Evolutionary conservation across 352 stramenopile species (phyloP), one percentile per base, ranked within the genome.

Genomic region (Phytophthora brassicae): DNA sequence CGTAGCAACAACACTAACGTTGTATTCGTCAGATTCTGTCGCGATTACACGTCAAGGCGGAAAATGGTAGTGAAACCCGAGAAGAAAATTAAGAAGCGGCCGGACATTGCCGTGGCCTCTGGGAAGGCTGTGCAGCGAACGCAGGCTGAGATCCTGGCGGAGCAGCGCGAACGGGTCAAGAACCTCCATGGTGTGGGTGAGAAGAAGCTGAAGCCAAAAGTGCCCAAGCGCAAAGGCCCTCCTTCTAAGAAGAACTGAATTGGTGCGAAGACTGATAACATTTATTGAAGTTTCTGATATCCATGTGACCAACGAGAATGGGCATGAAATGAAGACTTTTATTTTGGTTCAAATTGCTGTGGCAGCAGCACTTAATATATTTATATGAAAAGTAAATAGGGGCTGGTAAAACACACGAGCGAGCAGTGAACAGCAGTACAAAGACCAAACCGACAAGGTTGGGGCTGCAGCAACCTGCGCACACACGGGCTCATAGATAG

Each of bases 351-450:
- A 53, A 73, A 59, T 60, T 74, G 66, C 66, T 60, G 53, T 51
- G 28, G 24, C 22, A 64, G 54, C 60, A 70, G 49, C 54, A 65
- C 35, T 70, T 70, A 70, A 64, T 74, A 88, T 90, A 88, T 88
- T 88, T 88, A 90, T 88, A 80, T 77, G 76, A 75, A 83, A 72
- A 84, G 79, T 88, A 88, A 90, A 90, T 90, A 90, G 75, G 80
- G 75, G 75, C 68, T 74, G 61, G 70, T 73, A 66, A 72, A 72
- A 72, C 67, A 70, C 65, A 70, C 63, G 64, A 72, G 62, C 60
- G 59, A 29, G 59, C 56, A 68, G 58, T 56, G 61, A 66, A 54
- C 61, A 68, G 68, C 52, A 66, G 66, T 58, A n/a, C 45, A 36
- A 60, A 66, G 56, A 54, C 65, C 70, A 79, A 59, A 72, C 66